These are phyloP conservation scores for Saturnispora serradocipensis DNA, from an alignment of 805 yeast species.

Conservation along the genomic window DNA sequence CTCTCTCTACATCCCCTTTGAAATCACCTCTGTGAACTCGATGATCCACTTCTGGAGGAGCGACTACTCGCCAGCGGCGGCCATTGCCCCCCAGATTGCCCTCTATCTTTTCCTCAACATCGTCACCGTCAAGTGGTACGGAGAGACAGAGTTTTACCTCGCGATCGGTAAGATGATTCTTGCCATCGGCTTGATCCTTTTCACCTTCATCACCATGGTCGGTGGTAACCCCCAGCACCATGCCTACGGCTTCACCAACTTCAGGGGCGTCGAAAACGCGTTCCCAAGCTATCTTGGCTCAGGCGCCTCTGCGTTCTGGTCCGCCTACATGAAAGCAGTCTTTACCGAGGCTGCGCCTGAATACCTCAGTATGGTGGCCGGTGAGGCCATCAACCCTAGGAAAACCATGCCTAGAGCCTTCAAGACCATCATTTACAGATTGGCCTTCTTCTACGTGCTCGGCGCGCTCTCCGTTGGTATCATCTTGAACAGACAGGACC, in stretches of 20 bases:
- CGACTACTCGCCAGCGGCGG: constrained; percentile 63
- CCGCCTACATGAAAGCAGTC: constrained; percentile 60
- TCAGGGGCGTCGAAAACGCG: constrained; percentile 25
- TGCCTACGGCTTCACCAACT: constrained; percentile 24
- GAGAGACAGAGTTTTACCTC: constrained; percentile 77
- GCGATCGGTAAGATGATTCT: constrained; percentile 64
- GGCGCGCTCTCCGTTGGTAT: constrained; percentile 76
- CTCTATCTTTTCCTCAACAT: constrained; percentile 56
- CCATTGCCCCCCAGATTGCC: constrained; percentile 55
- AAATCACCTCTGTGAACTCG: constrained; percentile 70
- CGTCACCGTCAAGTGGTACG: constrained; percentile 66
- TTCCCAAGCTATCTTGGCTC: constrained; percentile 46
- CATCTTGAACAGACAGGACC: constrained; percentile 63
- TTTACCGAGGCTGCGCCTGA: constrained; percentile 80
- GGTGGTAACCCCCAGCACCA: constrained; percentile 76
- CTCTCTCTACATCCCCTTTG: constrained; percentile 74
- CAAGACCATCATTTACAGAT: constrained; percentile 61
- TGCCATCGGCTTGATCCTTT: constrained; percentile 66
- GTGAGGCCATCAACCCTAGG: constrained; percentile 57
- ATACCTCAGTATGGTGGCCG: constrained; percentile 75
- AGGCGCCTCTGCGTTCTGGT: constrained; percentile 60
- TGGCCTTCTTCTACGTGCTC: constrained; percentile 58
- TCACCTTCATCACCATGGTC: constrained; percentile 73
- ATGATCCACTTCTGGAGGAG: constrained; percentile 76
- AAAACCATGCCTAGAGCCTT: constrained; percentile 69